phyloP scores from a whole-genome alignment of 2,329 filamentous ascomycete genomes.

The Capronia coronata region DNA sequence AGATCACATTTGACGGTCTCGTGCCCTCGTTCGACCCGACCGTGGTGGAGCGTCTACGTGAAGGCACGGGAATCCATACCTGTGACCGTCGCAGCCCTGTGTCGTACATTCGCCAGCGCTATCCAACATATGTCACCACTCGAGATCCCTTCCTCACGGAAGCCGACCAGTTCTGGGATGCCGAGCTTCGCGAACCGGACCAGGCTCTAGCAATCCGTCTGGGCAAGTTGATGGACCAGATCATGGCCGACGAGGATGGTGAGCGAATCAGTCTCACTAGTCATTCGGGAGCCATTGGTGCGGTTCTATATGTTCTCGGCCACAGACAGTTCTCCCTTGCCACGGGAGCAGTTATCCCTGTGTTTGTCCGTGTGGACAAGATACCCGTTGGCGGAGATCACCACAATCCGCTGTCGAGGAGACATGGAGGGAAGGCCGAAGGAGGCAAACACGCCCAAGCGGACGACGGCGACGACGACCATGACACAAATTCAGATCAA shows the following conservation, averaged over 20 bases:
- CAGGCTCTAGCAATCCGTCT: conserved; percentile 44
- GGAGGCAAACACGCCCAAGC: conserved; percentile 8
- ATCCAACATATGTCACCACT: conserved; percentile 44
- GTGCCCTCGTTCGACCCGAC: conserved; percentile 43
- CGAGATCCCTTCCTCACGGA: conserved; percentile 51
- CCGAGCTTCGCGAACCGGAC: conserved; percentile 45
- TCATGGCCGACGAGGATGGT: conserved; percentile 45
- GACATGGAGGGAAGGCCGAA: conserved; percentile 17
- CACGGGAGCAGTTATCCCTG: conserved; percentile 49
- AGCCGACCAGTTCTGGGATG: conserved; percentile 49
- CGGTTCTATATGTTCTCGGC: conserved; percentile 43
- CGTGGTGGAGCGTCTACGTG: conserved; percentile 55
- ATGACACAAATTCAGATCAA: background rate
- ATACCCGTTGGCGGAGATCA: background rate
- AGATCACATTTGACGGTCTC: conserved; percentile 44
- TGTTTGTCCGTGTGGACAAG: conserved; percentile 42
- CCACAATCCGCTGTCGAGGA: background rate
- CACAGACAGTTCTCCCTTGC: conserved; percentile 44
- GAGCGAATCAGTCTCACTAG: conserved; percentile 51
- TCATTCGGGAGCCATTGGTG: conserved; percentile 55
- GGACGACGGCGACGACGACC: background rate
- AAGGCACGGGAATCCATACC: conserved; percentile 56
- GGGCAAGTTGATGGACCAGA: conserved; percentile 44
- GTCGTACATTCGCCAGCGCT: conserved; percentile 39
- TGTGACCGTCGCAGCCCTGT: conserved; percentile 52